Evolutionary conservation across 495 filamentous ascomycete genomes (phyloP).

Genomic region (Venustampulla echinocandica): DNA sequence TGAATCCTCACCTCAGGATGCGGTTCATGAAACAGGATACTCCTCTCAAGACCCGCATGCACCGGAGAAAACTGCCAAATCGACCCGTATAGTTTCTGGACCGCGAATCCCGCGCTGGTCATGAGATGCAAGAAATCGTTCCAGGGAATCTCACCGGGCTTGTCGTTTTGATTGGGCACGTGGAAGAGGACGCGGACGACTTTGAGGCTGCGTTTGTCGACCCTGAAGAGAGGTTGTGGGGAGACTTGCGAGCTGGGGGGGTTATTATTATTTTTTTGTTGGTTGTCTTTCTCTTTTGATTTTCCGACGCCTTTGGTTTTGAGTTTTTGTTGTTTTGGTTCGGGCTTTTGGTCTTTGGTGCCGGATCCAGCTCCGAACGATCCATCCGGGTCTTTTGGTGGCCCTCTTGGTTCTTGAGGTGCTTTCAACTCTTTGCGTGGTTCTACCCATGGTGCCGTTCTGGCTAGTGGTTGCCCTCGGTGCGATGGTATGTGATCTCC

Average conservation of each 20-base stretch:
- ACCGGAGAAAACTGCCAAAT: conserved; percentile 41
- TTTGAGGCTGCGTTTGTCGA: conserved; percentile 36
- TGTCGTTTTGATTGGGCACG: conserved; percentile 17
- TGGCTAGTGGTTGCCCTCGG: conserved; percentile 22
- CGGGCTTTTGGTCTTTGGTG: background rate
- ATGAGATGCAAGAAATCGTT: conserved; percentile 42
- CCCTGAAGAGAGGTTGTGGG: conserved; percentile 25
- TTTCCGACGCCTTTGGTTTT: background rate
- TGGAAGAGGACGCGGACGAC: conserved; percentile 39
- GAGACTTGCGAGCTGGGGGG: background rate
- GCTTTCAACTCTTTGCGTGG: conserved; percentile 8
- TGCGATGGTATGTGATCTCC: background rate
- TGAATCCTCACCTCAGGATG: conserved; percentile 39
- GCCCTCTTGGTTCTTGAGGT: no score
- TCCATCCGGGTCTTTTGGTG: no score
- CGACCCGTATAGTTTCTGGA: conserved; percentile 42
- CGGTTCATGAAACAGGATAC: conserved; percentile 45
- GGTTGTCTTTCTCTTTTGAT: background rate
- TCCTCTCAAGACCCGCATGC: conserved; percentile 28
- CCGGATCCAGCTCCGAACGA: background rate
- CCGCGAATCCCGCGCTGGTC: conserved; percentile 32
- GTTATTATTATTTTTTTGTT: background rate
- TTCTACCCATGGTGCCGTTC: conserved; percentile 42
- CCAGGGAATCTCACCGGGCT: conserved; percentile 39
- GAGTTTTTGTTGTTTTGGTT: background rate